A percentile compares a stretch with the other conserved stretches of the same genome.
phyloP scores from a whole-genome alignment of 208 protist genomes.

The Trypanosoma platydactyli region DNA sequence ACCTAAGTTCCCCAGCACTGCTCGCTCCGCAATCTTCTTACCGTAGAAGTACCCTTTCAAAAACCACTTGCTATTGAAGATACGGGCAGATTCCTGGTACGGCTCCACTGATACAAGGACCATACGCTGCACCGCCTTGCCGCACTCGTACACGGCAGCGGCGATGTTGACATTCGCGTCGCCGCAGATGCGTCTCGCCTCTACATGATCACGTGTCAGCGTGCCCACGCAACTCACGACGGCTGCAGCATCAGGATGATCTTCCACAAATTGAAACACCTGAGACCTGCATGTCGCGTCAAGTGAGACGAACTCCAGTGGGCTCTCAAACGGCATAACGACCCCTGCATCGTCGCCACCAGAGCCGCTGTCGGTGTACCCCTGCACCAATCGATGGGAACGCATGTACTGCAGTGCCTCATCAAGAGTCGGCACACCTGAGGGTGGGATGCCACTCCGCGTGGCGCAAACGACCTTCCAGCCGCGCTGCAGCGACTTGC shows the following conservation, averaged over 20 bases:
- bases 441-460: constrained; percentile 47
- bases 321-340: constrained; percentile 16
- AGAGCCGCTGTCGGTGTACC: constrained; percentile 5
- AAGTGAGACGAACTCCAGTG: constrained; percentile 75
- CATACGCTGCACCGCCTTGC: constrained; percentile 41
- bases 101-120: constrained; percentile 82
- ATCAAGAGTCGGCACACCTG: constrained; percentile 28
- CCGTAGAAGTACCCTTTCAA: constrained; percentile 87
- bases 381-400: background rate
- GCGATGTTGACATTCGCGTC: constrained; percentile 83
- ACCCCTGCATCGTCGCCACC: constrained; percentile 27
- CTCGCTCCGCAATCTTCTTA: constrained; percentile 70
- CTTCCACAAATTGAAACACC: constrained; percentile 73
- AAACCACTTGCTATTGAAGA: constrained; percentile 36
- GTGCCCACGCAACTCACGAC: constrained; percentile 70
- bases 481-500: constrained; percentile 59
- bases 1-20: constrained; percentile 65
- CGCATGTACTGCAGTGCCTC: background rate
- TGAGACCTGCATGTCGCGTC: constrained; percentile 61
- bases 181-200: constrained; percentile 63
- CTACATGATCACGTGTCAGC: constrained; percentile 66
- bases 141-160: constrained; percentile 53
- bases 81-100: constrained; percentile 33
- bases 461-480: constrained; percentile 70
- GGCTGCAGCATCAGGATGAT: constrained; percentile 73